phyloP scores from a whole-genome alignment of 2,329 filamentous ascomycete genomes.

The Fusarium torulosum region DNA sequence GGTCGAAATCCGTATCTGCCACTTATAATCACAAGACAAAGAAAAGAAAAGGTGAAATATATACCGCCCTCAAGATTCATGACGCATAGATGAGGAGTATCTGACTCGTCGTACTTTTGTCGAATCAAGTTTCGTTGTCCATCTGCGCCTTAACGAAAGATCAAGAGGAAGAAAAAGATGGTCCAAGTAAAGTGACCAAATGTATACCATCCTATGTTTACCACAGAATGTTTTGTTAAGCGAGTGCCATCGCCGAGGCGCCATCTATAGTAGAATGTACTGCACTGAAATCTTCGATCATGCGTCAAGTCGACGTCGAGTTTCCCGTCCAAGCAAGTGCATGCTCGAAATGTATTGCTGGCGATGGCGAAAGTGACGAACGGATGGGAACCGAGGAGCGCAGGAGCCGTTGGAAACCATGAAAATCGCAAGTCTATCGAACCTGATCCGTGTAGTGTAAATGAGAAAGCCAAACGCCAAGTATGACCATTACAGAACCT shows the following conservation, averaged over 20 bases:
- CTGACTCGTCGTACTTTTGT: constrained; percentile 1
- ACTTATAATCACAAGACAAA: constrained; percentile 40
- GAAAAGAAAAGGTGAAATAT: constrained; percentile 43
- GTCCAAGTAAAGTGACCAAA: constrained; percentile 14
- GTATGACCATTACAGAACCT: constrained; percentile 54
- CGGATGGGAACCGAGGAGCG: background rate
- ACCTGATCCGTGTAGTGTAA: constrained; percentile 45
- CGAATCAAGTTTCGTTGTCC: constrained; percentile 5
- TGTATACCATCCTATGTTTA: constrained; percentile 20
- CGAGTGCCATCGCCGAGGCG: constrained; percentile 23
- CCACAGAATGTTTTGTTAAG: constrained; percentile 35
- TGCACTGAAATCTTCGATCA: constrained; percentile 13
- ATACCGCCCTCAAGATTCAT: constrained; percentile 49
- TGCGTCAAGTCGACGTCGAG: background rate
- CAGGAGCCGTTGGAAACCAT: constrained; percentile 34
- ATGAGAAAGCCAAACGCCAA: constrained; percentile 48
- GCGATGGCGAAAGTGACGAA: background rate
- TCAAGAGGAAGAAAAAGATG: constrained; percentile 23
- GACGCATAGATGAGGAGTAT: constrained; percentile 17
- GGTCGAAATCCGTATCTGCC: constrained; percentile 39
- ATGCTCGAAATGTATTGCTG: background rate
- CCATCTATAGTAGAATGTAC: constrained; percentile 25
- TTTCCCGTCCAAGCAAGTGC: background rate
- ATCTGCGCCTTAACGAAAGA: constrained; percentile 8
- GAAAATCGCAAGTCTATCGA: constrained; percentile 47